phyloP scores from a whole-genome alignment of 2,329 filamentous ascomycete genomes.

The Camillea tinctor region DNA sequence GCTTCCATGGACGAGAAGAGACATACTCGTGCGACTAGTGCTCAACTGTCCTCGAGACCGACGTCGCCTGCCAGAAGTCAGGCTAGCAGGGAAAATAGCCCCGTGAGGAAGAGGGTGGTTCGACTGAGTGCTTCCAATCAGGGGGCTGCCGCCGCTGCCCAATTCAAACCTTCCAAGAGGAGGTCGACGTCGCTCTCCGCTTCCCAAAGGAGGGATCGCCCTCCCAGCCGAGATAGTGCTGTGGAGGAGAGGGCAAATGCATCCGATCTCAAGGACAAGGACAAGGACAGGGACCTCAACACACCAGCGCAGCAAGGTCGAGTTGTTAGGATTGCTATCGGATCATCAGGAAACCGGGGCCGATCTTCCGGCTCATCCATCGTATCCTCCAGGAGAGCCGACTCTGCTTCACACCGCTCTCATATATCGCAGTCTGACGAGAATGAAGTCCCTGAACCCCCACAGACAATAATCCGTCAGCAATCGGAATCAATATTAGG shows the following conservation, averaged over 20 bases:
- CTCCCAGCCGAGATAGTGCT: constrained; percentile 41
- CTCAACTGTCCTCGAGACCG: constrained; percentile 42
- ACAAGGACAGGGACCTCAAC: constrained; percentile 44
- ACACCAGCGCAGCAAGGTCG: constrained; percentile 53
- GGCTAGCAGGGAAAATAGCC: constrained; percentile 46
- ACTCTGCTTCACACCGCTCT: constrained; percentile 37
- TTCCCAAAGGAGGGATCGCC: constrained; percentile 35
- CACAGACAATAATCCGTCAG: constrained; percentile 50
- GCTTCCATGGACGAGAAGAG: constrained; percentile 45
- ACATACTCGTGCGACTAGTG: constrained; percentile 48
- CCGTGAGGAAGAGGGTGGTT: constrained; percentile 56
- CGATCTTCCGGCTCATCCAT: constrained; percentile 38
- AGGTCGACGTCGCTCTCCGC: constrained; percentile 51
- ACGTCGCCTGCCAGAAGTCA: constrained; percentile 45
- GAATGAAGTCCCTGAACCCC: constrained; percentile 46
- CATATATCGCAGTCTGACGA: constrained; percentile 33
- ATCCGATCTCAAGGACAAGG: constrained; percentile 33
- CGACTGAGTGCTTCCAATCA: constrained; percentile 52
- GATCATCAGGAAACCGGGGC: constrained; percentile 47
- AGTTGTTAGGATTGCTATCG: constrained; percentile 54
- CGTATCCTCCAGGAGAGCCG: constrained; percentile 32
- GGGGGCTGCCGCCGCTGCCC: constrained; percentile 20
- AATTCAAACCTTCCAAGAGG: constrained; percentile 39
- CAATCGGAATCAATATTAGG: constrained; percentile 46
- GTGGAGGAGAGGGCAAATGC: constrained; percentile 39